Base-by-base conservation (phyloP, 1,139 yeast species). In the Suhomyces taliae region DNA sequence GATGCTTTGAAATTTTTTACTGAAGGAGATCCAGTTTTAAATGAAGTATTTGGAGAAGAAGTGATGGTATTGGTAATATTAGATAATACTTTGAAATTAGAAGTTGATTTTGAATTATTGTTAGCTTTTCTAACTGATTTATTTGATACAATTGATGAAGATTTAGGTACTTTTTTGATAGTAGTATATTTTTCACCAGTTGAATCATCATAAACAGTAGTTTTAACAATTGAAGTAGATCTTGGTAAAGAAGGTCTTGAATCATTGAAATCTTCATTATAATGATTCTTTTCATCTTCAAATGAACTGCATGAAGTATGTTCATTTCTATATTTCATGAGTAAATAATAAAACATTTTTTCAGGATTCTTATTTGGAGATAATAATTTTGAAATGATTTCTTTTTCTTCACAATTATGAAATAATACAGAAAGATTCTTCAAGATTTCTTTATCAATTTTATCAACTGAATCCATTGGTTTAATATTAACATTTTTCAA, bases 371-470 rank as follows among this genome's bases (percentile, higher is more conserved):
- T 79, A 29, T 74, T 80, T 0, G 81, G 74, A 2, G 84, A 74
- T 42, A 86, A 57, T 38, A 93, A 72, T 49, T 83, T 79, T 8
- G 79, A 66, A 35, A 87, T 70, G 35, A 93, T 82, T 10, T 78
- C 68, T 15, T 80, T 76, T 48, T 81, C 81, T 36, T 82, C 76
- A 48, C 90, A 88, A 42, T 96, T 96, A 64, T 91, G 98, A 84
- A 97, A 93, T 48, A 93, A 70, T 31, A 91, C 90, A 47, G 90
- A 89, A 55, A 95, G 74, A 59, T 90, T 91, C 59, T 88, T 86
- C 58, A 93, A 74, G 44, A 93, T 89, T 60, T 90, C 96, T 49
- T 74, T 73, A 66, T 93, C 98, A 46, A 93, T 84, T 44, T 83
- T 87, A 12, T 70, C 73, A 37, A 66, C 69, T 4, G 82, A 72